A percentile compares a stretch with the other conserved stretches of the same genome.
These are phyloP conservation scores for Iberis pinnata DNA, from an alignment of 345 rosid genomes.

Conservation along the genomic window DNA sequence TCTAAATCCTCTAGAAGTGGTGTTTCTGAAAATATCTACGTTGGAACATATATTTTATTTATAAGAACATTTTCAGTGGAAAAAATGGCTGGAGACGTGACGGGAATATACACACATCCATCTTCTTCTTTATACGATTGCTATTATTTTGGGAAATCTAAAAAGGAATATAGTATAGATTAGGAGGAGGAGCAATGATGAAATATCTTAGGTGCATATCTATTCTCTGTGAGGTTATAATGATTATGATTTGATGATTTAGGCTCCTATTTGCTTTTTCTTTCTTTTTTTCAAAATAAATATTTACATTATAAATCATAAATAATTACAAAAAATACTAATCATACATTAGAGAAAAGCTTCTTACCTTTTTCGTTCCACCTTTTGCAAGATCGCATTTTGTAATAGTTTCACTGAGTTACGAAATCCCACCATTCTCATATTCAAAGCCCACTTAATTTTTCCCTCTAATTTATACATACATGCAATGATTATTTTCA, in stretches of 20 bases:
- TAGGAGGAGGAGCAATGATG: slow-evolving; percentile 65
- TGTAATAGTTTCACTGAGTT: slow-evolving; percentile 22
- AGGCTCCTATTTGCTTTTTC: slow-evolving; percentile 68
- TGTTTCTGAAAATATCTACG: too few species aligned
- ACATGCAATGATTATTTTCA: too few species aligned
- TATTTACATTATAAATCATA: background rate
- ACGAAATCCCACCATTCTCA: slow-evolving; percentile 50
- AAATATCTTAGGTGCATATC: slow-evolving; percentile 87
- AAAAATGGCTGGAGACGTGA: slow-evolving; percentile 28
- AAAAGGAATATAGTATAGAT: slow-evolving; percentile 25
- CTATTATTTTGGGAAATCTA: slow-evolving; percentile 32
- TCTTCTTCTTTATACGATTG: slow-evolving; percentile 18
- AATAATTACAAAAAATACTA: background rate
- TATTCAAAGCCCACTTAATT: slow-evolving; percentile 46
- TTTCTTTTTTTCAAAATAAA: slow-evolving; percentile 17
- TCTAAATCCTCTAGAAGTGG: too few species aligned
- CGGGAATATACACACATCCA: slow-evolving; percentile 24
- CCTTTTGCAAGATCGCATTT: slow-evolving; percentile 32
- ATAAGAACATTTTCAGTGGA: too few species aligned
- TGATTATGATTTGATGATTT: slow-evolving; percentile 61
- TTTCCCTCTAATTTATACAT: background rate
- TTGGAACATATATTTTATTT: too few species aligned
- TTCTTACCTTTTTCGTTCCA: slow-evolving; percentile 42
- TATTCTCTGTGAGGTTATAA: slow-evolving; percentile 58
- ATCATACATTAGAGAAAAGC: slow-evolving; percentile 38